A percentile compares a stretch with the other conserved stretches of the same genome.
These are phyloP conservation scores for Physocladia obscura DNA, from an alignment of 192 early-diverging fungal species.

Conservation along the genomic window DNA sequence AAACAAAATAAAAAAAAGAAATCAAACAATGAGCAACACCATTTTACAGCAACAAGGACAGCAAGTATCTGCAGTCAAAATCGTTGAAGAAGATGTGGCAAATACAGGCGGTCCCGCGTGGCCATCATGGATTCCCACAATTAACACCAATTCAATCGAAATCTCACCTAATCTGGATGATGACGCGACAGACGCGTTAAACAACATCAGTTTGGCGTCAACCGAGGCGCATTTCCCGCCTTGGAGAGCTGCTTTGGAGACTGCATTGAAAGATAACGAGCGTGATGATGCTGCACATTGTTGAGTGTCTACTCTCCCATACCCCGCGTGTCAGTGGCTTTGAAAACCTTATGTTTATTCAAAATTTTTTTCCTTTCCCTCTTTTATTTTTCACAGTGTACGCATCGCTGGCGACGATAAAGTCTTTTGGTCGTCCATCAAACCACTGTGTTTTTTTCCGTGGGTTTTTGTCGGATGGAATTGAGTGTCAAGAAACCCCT, in stretches of 20 bases:
- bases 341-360: neutral
- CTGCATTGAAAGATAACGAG: constrained; percentile 15
- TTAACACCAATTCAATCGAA: neutral
- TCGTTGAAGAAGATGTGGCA: too few relatives aligned
- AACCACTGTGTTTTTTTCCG: constrained; percentile 37
- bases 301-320: too few relatives aligned
- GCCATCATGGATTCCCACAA: constrained; percentile 9
- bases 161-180: too few relatives aligned
- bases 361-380: neutral
- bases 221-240: constrained; percentile 10
- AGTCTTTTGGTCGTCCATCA: constrained; percentile 26
- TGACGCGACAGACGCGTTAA: too few relatives aligned
- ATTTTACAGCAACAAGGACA: too few relatives aligned
- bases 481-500: neutral
- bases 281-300: constrained; percentile 13
- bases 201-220: neutral
- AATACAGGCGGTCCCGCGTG: neutral
- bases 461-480: constrained; percentile 31
- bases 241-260: neutral
- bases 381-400: constrained; percentile 3
- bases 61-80: too few relatives aligned
- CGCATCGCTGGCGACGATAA: constrained; percentile 32
- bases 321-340: too few relatives aligned
- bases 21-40: too few relatives aligned
- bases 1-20: too few relatives aligned